Base-by-base conservation (phyloP, 768 basidiomycete genomes). In the Auricularia cornea region DNA sequence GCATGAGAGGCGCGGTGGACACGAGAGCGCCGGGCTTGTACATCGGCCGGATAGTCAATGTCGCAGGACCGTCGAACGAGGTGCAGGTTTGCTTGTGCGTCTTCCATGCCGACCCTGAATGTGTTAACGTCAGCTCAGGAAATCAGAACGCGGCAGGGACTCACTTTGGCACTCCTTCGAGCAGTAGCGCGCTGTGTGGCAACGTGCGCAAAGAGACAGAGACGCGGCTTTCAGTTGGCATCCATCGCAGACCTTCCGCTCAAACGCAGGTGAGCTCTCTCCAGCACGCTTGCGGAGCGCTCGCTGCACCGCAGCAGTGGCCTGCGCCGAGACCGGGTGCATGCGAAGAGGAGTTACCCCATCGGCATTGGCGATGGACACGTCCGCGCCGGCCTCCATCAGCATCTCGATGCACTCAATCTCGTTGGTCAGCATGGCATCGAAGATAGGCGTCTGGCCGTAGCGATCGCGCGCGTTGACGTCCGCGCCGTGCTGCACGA, bases 121-220 rank as follows among this genome's bases (percentile, higher is more conserved):
- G 33, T 16, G 33, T 66, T 33, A 41, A 8, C 30, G n/a, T n/a
- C 26, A 28, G 4, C 32, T 3, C 20, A 18, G 14, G 18, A 41
- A 14, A 40, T 44, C 30, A 31, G 33, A 48, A 5, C 44, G n/a
- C n/a, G 20, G 20, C 20, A 6, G 23, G 12, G 11, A 48, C 81
- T 3, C 67, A 83, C 84, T 72, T 71, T 85, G 85, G 65, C 85
- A 85, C 33, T 78, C 79, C 1, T 71, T 66, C 4, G 83, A 83
- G 62, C 85, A 86, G 65, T 86, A 86, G 28, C 79, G 71, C 3
- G 73, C 75, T 0, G 80, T 68, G 18, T 75, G 76, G 59, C 85
- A 86, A 31, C 73, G 72, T 3, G 71, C 65, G 60, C 84, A 84
- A 59, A 71, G 72, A 68, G 74, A 48, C 20, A 48, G 44, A 48